Conservation (phyloP, 116 monocot species). For the Posidonia oceanica region DNA sequence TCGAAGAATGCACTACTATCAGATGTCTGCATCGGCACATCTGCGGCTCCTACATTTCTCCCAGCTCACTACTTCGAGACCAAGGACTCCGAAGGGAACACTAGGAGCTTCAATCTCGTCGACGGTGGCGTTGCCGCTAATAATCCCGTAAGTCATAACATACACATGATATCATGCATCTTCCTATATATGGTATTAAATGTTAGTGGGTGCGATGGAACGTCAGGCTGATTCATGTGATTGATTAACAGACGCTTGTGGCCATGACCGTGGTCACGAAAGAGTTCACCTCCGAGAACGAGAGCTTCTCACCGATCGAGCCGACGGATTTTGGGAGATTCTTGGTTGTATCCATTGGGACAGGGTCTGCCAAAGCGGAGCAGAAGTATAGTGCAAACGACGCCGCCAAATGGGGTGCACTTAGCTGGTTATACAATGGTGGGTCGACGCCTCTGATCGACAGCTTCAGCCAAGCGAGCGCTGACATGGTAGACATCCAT, state of each 20-base stretch:
- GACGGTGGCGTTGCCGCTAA: conserved; percentile 20
- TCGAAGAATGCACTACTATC: conserved; percentile 8
- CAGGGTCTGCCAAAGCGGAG: conserved; percentile 9
- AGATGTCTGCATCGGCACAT: conserved; percentile 19
- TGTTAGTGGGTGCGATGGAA: no score
- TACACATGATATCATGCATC: no score
- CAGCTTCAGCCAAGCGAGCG: conserved; percentile 22
- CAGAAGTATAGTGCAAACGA: conserved; percentile 10
- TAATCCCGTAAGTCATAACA: conserved; percentile 4
- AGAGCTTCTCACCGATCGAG: background rate
- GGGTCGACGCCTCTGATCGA: conserved; percentile 20
- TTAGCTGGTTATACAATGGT: conserved; percentile 18
- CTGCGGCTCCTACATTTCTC: conserved; percentile 18
- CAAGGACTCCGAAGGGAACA: background rate
- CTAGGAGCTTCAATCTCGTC: conserved; percentile 5
- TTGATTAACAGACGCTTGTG: background rate
- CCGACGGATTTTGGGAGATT: conserved; percentile 5
- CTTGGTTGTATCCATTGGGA: conserved; percentile 14
- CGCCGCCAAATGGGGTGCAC: conserved; percentile 18
- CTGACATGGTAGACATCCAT: conserved; percentile 35
- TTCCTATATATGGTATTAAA: no score
- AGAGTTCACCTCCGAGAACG: no score
- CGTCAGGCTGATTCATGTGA: no score
- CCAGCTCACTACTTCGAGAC: conserved; percentile 13
- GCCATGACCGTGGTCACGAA: background rate